A percentile compares a stretch with the other conserved stretches of the same genome.
Conservation (phyloP, 345 rosid species). For the Tarenaya hassleriana region DNA sequence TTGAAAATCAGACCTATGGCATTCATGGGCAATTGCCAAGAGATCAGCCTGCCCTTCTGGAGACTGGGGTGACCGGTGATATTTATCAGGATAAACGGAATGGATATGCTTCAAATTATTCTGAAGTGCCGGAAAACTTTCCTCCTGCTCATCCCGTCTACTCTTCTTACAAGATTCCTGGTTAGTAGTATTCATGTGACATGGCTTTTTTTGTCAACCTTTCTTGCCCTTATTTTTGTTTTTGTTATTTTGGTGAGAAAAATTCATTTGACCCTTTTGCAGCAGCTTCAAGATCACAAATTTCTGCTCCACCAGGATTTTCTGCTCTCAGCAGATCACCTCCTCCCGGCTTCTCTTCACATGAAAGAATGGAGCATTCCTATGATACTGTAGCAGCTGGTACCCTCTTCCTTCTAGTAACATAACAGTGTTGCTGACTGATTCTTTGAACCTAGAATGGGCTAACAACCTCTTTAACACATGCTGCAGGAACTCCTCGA, state of each 20-base stretch:
- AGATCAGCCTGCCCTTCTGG: slow-evolving; percentile 31
- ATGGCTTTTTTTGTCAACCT: background rate
- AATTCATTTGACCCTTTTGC: slow-evolving; percentile 5
- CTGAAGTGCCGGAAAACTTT: slow-evolving; percentile 43
- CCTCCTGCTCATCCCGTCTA: slow-evolving; percentile 28
- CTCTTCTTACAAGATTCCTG: slow-evolving; percentile 50
- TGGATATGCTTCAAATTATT: slow-evolving; percentile 42
- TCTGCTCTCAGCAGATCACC: slow-evolving; percentile 74
- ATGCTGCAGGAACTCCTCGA: slow-evolving; percentile 46
- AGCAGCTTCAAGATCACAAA: slow-evolving; percentile 53
- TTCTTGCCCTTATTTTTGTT: background rate
- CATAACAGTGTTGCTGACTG: no score
- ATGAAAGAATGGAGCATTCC: slow-evolving; percentile 44
- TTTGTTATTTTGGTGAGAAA: background rate
- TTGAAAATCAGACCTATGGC: slow-evolving; percentile 32
- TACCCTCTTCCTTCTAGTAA: no score
- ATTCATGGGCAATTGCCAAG: slow-evolving; percentile 35
- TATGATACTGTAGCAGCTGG: no score
- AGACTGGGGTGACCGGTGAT: slow-evolving; percentile 34
- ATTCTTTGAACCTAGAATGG: slow-evolving; percentile 4
- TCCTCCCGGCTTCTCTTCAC: slow-evolving; percentile 86
- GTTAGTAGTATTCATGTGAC: slow-evolving; percentile 42
- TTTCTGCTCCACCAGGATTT: slow-evolving; percentile 87
- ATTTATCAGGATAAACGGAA: slow-evolving; percentile 37
- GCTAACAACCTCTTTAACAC: slow-evolving; percentile 6